Percentiles rank a stretch among this genome's conserved stretches.
These are phyloP conservation scores for Eleusine coracana DNA, from an alignment of 176 grass and related monocot species.

Conservation along the genomic window DNA sequence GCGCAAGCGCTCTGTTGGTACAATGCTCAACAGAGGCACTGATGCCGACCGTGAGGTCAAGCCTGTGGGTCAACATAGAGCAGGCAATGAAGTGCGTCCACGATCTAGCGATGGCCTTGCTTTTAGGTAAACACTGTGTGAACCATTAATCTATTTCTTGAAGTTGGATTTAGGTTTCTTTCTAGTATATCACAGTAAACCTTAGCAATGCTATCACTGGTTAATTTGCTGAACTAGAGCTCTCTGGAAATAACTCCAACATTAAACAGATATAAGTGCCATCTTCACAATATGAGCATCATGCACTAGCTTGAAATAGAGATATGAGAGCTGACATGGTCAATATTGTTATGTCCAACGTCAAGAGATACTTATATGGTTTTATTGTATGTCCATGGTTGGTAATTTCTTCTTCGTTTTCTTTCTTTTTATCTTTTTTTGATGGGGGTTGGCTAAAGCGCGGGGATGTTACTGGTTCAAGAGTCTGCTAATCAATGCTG, in stretches of 20 bases:
- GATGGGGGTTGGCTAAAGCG: background rate
- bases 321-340: too few species aligned
- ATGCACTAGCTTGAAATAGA: background rate
- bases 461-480: background rate
- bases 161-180: background rate
- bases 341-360: background rate
- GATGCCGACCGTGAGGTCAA: slow-evolving; percentile 66
- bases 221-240: slow-evolving; percentile 13
- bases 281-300: background rate
- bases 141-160: slow-evolving; percentile 4
- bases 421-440: background rate
- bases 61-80: slow-evolving; percentile 44
- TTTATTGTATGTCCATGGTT: background rate
- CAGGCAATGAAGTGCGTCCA: slow-evolving; percentile 44
- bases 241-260: background rate
- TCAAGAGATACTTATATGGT: background rate
- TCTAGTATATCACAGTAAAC: background rate
- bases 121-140: slow-evolving; percentile 37
- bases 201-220: background rate
- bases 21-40: slow-evolving; percentile 65
- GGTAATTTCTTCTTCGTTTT: background rate
- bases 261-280: background rate
- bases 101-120: slow-evolving; percentile 45
- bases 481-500: background rate
- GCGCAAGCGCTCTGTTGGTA: slow-evolving; percentile 72